Evolutionary conservation across 1,139 yeast genomes (phyloP).

Genomic region (Blastobotrys petasosporus): DNA sequence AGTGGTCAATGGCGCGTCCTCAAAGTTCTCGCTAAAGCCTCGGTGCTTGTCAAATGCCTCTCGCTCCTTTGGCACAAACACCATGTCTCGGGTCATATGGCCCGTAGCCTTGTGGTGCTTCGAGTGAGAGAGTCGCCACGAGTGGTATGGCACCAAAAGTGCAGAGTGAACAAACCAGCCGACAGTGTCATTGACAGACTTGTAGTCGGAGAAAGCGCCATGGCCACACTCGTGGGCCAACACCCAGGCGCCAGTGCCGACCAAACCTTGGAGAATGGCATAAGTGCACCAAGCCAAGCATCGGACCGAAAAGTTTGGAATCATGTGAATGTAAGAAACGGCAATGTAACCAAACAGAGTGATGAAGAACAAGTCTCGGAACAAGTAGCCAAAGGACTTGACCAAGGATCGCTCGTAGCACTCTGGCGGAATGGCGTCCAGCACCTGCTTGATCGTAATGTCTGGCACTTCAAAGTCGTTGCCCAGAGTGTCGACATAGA

Average conservation of each 20-base stretch:
- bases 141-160: conserved; percentile 74
- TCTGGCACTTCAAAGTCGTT: conserved; percentile 66
- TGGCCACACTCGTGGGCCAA: conserved; percentile 91
- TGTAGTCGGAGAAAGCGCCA: conserved; percentile 72
- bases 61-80: conserved; percentile 66
- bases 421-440: conserved; percentile 67
- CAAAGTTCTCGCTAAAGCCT: conserved; percentile 45
- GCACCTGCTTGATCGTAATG: conserved; percentile 64
- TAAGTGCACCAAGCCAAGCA: conserved; percentile 55
- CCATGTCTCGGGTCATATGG: conserved; percentile 74
- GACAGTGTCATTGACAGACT: conserved; percentile 60
- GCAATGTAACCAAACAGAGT: conserved; percentile 48
- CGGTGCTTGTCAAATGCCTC: conserved; percentile 41
- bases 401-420: conserved; percentile 62
- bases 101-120: conserved; percentile 90
- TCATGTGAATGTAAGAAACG: conserved; percentile 46
- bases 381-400: conserved; percentile 56
- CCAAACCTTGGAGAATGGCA: conserved; percentile 53
- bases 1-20: conserved; percentile 68
- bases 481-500: conserved; percentile 50
- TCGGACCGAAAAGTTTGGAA: conserved; percentile 43
- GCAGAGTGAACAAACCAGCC: conserved; percentile 83
- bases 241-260: conserved; percentile 79
- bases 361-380: conserved; percentile 56
- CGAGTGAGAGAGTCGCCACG: conserved; percentile 78